Base-by-base conservation (phyloP, 179 eudicot genomes). In the Vitellaria paradoxa region DNA sequence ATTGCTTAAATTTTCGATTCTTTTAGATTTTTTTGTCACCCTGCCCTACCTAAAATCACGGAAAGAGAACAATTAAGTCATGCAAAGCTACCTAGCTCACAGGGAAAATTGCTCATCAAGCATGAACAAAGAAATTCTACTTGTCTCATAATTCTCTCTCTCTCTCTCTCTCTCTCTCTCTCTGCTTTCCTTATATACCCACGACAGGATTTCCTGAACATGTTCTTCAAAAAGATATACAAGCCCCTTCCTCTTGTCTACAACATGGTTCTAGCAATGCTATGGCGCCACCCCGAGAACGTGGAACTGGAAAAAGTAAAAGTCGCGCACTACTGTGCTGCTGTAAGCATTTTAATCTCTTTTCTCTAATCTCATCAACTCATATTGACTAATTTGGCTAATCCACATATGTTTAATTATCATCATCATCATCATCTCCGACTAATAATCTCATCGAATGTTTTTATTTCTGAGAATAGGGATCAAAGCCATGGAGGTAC, bases 401-500 rank as follows among this genome's bases (percentile, higher is more conserved):
- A 59, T 59, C 63, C 63, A n/a, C 18, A 59, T 59, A 15, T 18
- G 10, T 42, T 42, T 42, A 42, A 42, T 1, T 42, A 42, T 42
- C 3, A 42, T 42, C 3, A 42, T 42, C 3, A 42, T 42, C 3
- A 42, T 3, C 3, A 1, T 42, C 3, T 5, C 45, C 45, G 45
- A 42, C 1, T 42, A 42, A 42, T 42, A 60, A n/a, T 20, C 40
- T 62, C 5, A 63, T 63, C 15, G 12, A 6, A 9, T 37, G 3
- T 65, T 65, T 7, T 30, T 65, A 9, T 68, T 20, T 26, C 45
- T 37, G 69, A 14, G 4, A 30, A 65, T 37, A 86, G 92, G 92
- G 92, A 2, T 85, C 92, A 0, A 89, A 89, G 56, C 92, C 92
- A 3, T 89, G 92, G 92, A 85, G 89, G 85, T 89, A 81, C 69